Conservation (phyloP, 2,329 filamentous ascomycete genomes). For the Fusarium secorum region DNA sequence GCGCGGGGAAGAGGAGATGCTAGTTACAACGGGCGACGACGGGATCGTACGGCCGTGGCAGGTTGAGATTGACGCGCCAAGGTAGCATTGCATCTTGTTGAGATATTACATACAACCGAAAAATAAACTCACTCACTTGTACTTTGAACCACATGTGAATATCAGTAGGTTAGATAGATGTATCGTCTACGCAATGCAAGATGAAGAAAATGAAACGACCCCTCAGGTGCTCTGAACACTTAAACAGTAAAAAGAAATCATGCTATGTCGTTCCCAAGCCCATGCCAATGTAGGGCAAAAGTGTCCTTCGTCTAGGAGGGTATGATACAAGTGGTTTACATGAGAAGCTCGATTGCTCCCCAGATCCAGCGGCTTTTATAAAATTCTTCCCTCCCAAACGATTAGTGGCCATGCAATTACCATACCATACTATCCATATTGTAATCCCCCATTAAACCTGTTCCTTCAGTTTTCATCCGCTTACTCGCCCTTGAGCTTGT, state of each 20-base stretch:
- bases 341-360: constrained; percentile 38
- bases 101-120: constrained; percentile 2
- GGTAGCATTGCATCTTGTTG: constrained; percentile 11
- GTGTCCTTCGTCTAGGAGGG: constrained; percentile 43
- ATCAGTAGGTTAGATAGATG: background rate
- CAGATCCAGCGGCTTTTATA: constrained; percentile 34
- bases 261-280: constrained; percentile 40
- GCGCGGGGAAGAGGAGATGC: constrained; percentile 75
- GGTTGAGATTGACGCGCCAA: constrained; percentile 47
- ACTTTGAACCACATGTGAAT: background rate
- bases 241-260: constrained; percentile 29
- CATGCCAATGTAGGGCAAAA: constrained; percentile 36
- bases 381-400: constrained; percentile 37
- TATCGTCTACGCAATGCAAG: background rate
- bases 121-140: background rate
- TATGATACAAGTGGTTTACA: constrained; percentile 48
- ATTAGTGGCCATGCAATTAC: constrained; percentile 29
- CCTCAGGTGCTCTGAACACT: constrained; percentile 9
- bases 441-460: constrained; percentile 7
- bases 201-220: background rate
- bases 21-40: constrained; percentile 92
- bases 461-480: background rate
- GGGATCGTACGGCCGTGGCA: constrained; percentile 87
- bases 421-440: constrained; percentile 24
- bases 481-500: constrained; percentile 74